A percentile compares a stretch with the other conserved stretches of the same genome.
Conservation (phyloP, 140 eudicot species). For the Erigeron philadelphicus region DNA sequence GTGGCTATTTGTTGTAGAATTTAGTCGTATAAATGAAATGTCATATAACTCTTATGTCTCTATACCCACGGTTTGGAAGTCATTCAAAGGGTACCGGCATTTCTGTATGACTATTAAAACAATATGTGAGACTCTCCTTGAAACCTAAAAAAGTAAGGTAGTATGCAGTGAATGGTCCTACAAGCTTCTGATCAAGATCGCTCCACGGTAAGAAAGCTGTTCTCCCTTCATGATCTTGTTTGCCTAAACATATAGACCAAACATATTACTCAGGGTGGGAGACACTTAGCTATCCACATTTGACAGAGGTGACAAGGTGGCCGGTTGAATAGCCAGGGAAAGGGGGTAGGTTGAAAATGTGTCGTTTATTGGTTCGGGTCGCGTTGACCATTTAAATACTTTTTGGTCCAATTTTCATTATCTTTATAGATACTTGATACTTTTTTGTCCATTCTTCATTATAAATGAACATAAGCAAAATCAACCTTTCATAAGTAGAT, state of each 20-base stretch:
- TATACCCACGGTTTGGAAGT: constrained; percentile 21
- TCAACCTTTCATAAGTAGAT: neutral
- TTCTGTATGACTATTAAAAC: constrained; percentile 19
- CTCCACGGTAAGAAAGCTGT: neutral
- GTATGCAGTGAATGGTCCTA: constrained; percentile 11
- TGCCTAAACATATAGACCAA: constrained; percentile 17
- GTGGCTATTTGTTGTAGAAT: constrained; percentile 3
- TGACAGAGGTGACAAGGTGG: neutral
- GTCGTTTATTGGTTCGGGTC: neutral
- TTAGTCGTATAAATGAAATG: constrained; percentile 12
- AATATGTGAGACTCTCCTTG: constrained; percentile 24
- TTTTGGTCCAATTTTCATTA: neutral
- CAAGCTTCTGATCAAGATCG: constrained; percentile 13
- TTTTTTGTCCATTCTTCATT: no score
- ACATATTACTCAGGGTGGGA: neutral
- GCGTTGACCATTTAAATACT: neutral
- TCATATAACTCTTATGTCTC: neutral
- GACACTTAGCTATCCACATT: constrained; percentile 8
- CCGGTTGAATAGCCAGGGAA: neutral
- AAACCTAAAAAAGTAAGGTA: constrained; percentile 16
- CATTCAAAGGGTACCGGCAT: constrained; percentile 17
- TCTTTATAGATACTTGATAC: no score
- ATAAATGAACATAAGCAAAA: neutral
- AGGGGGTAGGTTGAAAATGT: neutral
- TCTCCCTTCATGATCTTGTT: constrained; percentile 13